phyloP scores from a whole-genome alignment of 805 yeast genomes.

The Brettanomyces naardenensis region DNA sequence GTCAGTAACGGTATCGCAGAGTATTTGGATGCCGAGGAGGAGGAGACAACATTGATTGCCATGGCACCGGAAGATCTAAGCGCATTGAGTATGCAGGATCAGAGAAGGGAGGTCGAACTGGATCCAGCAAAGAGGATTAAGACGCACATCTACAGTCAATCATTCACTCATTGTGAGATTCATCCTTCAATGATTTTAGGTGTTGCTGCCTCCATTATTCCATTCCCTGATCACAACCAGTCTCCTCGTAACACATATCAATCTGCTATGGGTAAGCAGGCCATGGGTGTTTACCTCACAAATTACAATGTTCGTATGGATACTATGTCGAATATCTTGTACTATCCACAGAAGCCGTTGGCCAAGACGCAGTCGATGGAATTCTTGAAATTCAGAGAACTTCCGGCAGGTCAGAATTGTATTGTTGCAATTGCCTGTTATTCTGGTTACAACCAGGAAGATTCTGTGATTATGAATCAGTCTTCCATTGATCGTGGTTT shows the following conservation, averaged over 20 bases:
- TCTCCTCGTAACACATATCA: conserved; percentile 99
- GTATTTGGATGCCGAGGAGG: conserved; percentile 98
- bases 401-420: conserved; percentile 99
- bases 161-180: conserved; percentile 97
- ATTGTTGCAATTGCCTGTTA: conserved; percentile 97
- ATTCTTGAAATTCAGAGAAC: conserved; percentile 89
- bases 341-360: conserved; percentile 96
- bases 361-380: conserved; percentile 99
- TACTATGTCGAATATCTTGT: conserved; percentile 96
- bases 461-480: conserved; percentile 99
- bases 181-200: conserved; percentile 99
- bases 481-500: conserved; percentile 94
- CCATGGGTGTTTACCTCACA: conserved; percentile 97
- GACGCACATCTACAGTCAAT: conserved; percentile 43
- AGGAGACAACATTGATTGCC: conserved; percentile 96
- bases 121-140: conserved; percentile 86
- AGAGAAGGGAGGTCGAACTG: conserved; percentile 33
- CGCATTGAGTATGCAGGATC: conserved; percentile 35
- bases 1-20: conserved; percentile 85
- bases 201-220: conserved; percentile 97
- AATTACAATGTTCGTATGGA: conserved; percentile 97
- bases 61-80: conserved; percentile 97
- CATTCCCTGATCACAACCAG: conserved; percentile 99
- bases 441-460: conserved; percentile 99
- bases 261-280: conserved; percentile 99